These are phyloP conservation scores for Panellus pusillus DNA, from an alignment of 768 basidiomycete species.

Conservation along the genomic window DNA sequence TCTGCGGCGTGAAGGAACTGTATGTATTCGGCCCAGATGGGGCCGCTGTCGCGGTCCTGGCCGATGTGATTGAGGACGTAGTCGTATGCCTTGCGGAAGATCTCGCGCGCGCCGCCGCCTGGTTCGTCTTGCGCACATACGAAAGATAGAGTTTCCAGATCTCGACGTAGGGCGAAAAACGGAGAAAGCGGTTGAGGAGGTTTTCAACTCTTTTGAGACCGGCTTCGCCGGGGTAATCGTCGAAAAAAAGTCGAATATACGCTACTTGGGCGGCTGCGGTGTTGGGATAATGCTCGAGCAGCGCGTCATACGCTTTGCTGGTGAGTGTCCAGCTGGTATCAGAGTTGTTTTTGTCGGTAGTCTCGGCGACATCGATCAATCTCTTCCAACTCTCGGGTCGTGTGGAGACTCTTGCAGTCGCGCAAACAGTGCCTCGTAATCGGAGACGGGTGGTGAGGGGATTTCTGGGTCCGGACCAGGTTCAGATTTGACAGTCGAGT, in stretches of 20 bases:
- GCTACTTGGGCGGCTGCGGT: slow-evolving; percentile 88
- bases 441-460: slow-evolving; percentile 47
- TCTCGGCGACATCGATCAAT: slow-evolving; percentile 75
- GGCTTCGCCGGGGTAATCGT: slow-evolving; percentile 69
- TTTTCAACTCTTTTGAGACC: slow-evolving; percentile 61
- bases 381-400: slow-evolving; percentile 77
- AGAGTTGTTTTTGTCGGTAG: slow-evolving; percentile 39
- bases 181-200: slow-evolving; percentile 87
- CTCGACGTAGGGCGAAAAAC: slow-evolving; percentile 82
- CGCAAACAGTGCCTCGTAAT: slow-evolving; percentile 64
- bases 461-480: slow-evolving; percentile 25
- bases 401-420: slow-evolving; percentile 67
- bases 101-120: slow-evolving; percentile 66
- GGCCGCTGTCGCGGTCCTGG: slow-evolving; percentile 87
- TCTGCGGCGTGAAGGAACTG: slow-evolving; percentile 81
- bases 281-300: slow-evolving; percentile 87
- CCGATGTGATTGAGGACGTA: slow-evolving; percentile 88
- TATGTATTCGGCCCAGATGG: slow-evolving; percentile 95
- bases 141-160: slow-evolving; percentile 92
- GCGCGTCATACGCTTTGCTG: slow-evolving; percentile 76
- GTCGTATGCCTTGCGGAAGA: slow-evolving; percentile 87
- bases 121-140: slow-evolving; percentile 82
- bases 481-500: slow-evolving; percentile 28
- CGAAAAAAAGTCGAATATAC: slow-evolving; percentile 76
- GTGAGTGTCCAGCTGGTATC: slow-evolving; percentile 68